Evolutionary conservation across 257 asterid genomes (phyloP), one percentile per base, ranked within the genome.

Genomic region (Thymus mandschuricus): DNA sequence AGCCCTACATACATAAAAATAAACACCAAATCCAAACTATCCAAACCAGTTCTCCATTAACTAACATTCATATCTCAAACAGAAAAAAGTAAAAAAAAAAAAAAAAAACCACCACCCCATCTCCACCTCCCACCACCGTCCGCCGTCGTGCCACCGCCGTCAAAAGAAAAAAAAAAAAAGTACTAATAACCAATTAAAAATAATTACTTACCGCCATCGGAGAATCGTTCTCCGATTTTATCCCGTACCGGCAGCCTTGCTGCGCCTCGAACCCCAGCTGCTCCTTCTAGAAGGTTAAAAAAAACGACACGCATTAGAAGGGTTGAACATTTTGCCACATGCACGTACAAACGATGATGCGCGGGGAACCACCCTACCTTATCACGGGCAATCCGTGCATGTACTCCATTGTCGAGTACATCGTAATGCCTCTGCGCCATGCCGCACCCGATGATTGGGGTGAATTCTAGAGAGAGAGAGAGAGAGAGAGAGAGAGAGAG

Each of bases 341-440:
- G 11, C 10, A 55, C 5, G 79, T 69, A 71, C 68, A 78, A 81
- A 51, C 68, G 68, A 3, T 21, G 15, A 66, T 59, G 85, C 77
- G 4, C 6, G 54, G 15, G 64, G 82, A 29, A 66, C 74, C 49
- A 28, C 3, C 3, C 31, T 60, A 75, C 83, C 83, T 82, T 73
- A 15, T 46, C 41, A 6, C 46, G 72, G 69, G 41, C 1, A 40
- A 29, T 60, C 50, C 64, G 49, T 13, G 38, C 41, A 61, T 56
- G 60, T 31, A 50, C 74, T 27, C 74, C 85, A 28, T 68, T 67
- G 21, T 83, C 81, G 84, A 72, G 81, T 65, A 81, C 88, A 70
- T 8, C 72, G 55, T 40, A 74, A 62, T 69, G 82, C 65, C 79
- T 79, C 81, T 79, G 81, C 77, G 75, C 84, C 81, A 76, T 80